These are phyloP conservation scores for Zoysia pacifica DNA, from an alignment of 176 grass and related monocot genomes.

Conservation along the genomic window DNA sequence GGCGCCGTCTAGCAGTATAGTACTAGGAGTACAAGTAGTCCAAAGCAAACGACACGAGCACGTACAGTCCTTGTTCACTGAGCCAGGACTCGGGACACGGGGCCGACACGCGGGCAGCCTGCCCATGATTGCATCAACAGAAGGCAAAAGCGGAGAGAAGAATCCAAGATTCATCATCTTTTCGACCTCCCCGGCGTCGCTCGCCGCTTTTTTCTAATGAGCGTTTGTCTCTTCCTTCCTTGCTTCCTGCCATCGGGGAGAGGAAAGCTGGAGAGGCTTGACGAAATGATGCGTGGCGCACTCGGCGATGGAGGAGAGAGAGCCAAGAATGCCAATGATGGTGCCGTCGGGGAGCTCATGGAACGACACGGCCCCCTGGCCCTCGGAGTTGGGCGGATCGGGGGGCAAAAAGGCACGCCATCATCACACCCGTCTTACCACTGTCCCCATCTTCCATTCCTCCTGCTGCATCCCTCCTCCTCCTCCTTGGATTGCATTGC, in stretches of 20 bases:
- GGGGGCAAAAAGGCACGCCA: conserved; percentile 28
- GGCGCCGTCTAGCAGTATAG: background rate
- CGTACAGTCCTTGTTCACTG: background rate
- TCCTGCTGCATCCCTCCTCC: no score
- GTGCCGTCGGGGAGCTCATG: no score
- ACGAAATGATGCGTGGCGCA: conserved; percentile 18
- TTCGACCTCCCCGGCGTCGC: background rate
- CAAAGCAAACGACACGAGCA: conserved; percentile 17
- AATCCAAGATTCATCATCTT: conserved; percentile 54
- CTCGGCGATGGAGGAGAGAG: background rate
- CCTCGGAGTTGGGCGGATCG: conserved; percentile 25
- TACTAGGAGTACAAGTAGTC: background rate
- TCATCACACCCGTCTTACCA: conserved; percentile 24
- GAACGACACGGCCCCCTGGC: no score
- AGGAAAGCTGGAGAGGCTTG: background rate
- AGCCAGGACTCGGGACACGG: no score
- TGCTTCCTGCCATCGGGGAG: background rate
- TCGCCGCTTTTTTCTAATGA: conserved; percentile 25
- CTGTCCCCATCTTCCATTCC: conserved; percentile 16
- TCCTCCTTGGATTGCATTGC: no score
- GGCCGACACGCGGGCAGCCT: background rate
- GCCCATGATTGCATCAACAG: conserved; percentile 27
- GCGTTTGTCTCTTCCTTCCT: conserved; percentile 40
- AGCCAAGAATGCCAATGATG: no score
- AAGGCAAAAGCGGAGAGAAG: conserved; percentile 32